Conservation (phyloP, 2,329 filamentous ascomycete genomes). For the Alternaria longipes region DNA sequence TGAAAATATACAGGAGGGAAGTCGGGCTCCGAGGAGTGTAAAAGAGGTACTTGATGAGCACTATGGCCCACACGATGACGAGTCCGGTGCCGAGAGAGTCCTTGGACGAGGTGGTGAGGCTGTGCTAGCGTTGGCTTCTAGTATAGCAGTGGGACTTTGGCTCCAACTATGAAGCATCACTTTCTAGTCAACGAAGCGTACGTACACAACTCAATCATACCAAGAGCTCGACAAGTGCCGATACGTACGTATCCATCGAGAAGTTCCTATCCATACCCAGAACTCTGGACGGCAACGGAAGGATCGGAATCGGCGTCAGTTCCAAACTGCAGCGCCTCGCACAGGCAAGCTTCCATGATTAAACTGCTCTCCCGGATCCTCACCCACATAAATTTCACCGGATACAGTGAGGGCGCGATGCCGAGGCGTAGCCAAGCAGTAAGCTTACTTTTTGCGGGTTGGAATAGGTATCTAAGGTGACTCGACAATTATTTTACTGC, state of each 20-base stretch:
- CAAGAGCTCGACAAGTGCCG: background rate
- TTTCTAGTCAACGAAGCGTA: background rate
- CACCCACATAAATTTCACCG: background rate
- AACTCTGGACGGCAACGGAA: background rate
- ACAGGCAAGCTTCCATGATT: background rate
- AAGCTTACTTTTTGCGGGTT: background rate
- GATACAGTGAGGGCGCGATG: background rate
- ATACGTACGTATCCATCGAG: background rate
- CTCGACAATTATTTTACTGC: background rate
- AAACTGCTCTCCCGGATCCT: background rate
- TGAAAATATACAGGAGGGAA: background rate
- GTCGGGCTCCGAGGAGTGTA: background rate
- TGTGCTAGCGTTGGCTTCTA: background rate
- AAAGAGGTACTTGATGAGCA: conserved; percentile 3
- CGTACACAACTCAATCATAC: background rate
- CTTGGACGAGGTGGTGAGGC: background rate
- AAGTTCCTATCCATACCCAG: background rate
- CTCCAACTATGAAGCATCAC: background rate
- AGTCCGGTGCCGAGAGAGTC: background rate
- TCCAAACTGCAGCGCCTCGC: background rate
- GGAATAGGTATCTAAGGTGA: background rate
- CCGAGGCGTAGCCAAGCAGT: background rate
- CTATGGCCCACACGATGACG: background rate
- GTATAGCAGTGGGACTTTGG: background rate
- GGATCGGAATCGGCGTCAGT: background rate